phyloP scores from a whole-genome alignment of 1,284 basidiomycete species.

The Pseudozyma tsukubaensis region DNA sequence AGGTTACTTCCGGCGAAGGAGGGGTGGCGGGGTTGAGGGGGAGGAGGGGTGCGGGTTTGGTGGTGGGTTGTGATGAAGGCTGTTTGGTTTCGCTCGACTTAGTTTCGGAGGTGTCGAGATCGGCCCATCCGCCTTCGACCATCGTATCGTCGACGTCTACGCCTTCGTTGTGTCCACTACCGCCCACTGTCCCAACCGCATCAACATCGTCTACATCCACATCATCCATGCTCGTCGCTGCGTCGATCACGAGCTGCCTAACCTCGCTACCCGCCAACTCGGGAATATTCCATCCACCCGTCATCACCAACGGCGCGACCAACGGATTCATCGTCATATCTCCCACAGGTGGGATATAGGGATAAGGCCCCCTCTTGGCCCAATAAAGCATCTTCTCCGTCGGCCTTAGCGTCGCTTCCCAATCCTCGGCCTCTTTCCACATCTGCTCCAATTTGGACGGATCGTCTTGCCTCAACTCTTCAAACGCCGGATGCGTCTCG shows the following conservation, averaged over 20 bases:
- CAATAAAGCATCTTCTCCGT: conserved; percentile 41
- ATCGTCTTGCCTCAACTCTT: conserved; percentile 22
- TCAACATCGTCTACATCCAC: conserved; percentile 1
- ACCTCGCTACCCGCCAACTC: conserved; percentile 2
- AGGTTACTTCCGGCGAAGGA: neutral
- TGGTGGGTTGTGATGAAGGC: no score
- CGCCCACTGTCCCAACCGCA: neutral
- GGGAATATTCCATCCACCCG: conserved; percentile 32
- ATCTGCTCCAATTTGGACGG: conserved; percentile 12
- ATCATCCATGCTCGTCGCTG: conserved; percentile 2
- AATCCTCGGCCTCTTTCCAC: conserved; percentile 42
- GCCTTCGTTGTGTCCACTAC: neutral
- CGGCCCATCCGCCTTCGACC: conserved; percentile 14
- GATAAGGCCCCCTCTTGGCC: conserved; percentile 26
- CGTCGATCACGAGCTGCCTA: neutral
- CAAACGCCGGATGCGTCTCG: conserved; percentile 24
- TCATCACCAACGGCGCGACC: conserved; percentile 14
- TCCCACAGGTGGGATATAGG: conserved; percentile 11
- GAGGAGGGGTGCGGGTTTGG: neutral
- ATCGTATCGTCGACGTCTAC: conserved; percentile 18
- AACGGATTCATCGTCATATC: conserved; percentile 18
- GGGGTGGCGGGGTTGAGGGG: neutral
- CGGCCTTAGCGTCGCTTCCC: conserved; percentile 20
- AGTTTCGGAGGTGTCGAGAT: neutral
- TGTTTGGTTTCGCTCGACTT: no score